Percentiles rank a stretch among this genome's conserved stretches.
Evolutionary conservation across 306 rosid species (phyloP).

Genomic region (Cucurbita moschata): DNA sequence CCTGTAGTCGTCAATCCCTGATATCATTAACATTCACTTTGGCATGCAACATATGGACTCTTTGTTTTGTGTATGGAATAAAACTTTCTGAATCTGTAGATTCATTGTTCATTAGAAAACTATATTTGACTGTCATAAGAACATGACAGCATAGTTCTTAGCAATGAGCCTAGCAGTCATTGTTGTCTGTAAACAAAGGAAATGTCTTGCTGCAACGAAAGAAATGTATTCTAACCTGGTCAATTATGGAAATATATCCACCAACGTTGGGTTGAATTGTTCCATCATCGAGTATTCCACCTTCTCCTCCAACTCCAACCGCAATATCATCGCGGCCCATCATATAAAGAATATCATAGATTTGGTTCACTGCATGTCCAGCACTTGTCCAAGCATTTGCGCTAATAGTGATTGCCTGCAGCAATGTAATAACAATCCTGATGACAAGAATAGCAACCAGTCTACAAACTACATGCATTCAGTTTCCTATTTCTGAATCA

Average conservation of each 20-base stretch:
- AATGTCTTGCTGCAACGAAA: background rate
- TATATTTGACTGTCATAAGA: background rate
- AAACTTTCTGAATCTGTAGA: background rate
- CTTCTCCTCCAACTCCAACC: constrained; percentile 92
- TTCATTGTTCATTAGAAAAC: background rate
- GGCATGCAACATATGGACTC: background rate
- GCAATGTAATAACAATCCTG: background rate
- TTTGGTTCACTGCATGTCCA: constrained; percentile 84
- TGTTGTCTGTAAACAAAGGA: background rate
- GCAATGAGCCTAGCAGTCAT: background rate
- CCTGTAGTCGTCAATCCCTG: constrained; percentile 75
- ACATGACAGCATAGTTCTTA: background rate
- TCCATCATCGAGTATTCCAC: constrained; percentile 63
- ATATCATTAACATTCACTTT: background rate
- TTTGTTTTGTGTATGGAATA: background rate
- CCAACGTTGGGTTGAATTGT: constrained; percentile 73
- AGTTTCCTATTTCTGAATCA: background rate
- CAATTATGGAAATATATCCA: constrained; percentile 80
- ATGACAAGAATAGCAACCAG: background rate
- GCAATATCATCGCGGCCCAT: constrained; percentile 78
- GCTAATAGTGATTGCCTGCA: constrained; percentile 58
- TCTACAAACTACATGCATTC: background rate
- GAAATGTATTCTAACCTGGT: constrained; percentile 39
- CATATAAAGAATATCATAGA: constrained; percentile 80
- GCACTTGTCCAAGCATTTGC: constrained; percentile 79